phyloP scores from a whole-genome alignment of 306 rosid genomes.

The Mimosa bimucronata region DNA sequence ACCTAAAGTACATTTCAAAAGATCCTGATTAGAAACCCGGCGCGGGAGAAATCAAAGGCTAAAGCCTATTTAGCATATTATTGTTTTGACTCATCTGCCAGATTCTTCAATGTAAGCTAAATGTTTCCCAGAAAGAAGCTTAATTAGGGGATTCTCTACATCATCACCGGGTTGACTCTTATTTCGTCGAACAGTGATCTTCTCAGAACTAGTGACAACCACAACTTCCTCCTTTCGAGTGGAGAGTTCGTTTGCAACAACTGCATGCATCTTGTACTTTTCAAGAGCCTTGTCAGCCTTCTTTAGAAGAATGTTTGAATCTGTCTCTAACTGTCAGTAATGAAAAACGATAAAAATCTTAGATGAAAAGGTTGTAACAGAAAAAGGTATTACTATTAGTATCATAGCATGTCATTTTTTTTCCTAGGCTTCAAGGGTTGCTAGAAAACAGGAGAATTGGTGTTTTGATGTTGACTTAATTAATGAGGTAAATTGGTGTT shows the following conservation, averaged over 20 bases:
- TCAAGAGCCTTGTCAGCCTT: conserved; percentile 75
- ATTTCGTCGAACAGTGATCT: conserved; percentile 56
- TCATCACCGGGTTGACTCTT: conserved; percentile 51
- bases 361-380: background rate
- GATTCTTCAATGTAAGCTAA: conserved; percentile 49
- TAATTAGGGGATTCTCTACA: conserved; percentile 68
- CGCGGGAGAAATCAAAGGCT: conserved; percentile 2
- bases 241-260: conserved; percentile 86
- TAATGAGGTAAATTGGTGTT: too few species aligned
- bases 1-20: background rate
- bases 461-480: too few species aligned
- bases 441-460: too few species aligned
- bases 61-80: conserved; percentile 10
- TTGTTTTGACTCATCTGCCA: conserved; percentile 31
- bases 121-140: conserved; percentile 62
- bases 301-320: conserved; percentile 77
- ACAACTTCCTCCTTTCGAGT: conserved; percentile 87
- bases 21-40: background rate
- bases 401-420: background rate
- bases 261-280: conserved; percentile 88
- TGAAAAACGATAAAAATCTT: conserved; percentile 17
- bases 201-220: conserved; percentile 64
- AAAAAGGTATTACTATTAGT: conserved; percentile 13
- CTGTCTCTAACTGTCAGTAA: conserved; percentile 83
- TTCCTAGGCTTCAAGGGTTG: background rate